Percentiles rank a stretch among this genome's conserved stretches.
phyloP scores from a whole-genome alignment of 2,329 filamentous ascomycete species.

The Aspergillus versicolor region DNA sequence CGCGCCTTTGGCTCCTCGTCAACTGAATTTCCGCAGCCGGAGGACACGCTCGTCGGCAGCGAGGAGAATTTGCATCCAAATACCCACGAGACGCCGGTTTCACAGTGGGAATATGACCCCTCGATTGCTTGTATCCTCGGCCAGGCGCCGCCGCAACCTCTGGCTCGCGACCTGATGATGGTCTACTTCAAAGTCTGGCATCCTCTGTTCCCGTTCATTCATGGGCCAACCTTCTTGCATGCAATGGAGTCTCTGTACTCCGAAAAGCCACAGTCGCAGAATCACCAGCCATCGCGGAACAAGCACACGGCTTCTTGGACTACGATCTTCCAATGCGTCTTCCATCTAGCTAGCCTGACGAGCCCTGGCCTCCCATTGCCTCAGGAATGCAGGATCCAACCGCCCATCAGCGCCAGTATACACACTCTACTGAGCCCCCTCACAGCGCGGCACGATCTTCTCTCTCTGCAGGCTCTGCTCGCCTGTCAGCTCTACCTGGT shows the following conservation, averaged over 20 bases:
- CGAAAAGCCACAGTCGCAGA: neutral
- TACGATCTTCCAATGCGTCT: slow-evolving; percentile 51
- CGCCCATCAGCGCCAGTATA: slow-evolving; percentile 34
- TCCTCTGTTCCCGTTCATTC: slow-evolving; percentile 53
- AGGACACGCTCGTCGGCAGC: slow-evolving; percentile 30
- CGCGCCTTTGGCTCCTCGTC: slow-evolving; percentile 44
- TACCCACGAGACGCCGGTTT: slow-evolving; percentile 15
- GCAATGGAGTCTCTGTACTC: slow-evolving; percentile 47
- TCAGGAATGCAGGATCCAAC: slow-evolving; percentile 37
- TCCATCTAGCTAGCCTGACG: slow-evolving; percentile 47
- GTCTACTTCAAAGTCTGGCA: slow-evolving; percentile 54
- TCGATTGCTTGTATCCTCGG: slow-evolving; percentile 26
- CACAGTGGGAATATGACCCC: slow-evolving; percentile 31
- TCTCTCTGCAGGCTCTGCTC: slow-evolving; percentile 51
- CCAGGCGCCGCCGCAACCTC: slow-evolving; percentile 26
- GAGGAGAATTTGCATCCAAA: slow-evolving; percentile 20
- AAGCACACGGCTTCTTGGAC: slow-evolving; percentile 32
- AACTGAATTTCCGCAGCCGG: slow-evolving; percentile 29
- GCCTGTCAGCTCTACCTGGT: slow-evolving; percentile 51
- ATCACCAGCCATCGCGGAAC: slow-evolving; percentile 6
- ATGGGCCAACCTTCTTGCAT: slow-evolving; percentile 50
- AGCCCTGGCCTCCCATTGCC: slow-evolving; percentile 34
- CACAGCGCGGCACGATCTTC: slow-evolving; percentile 44
- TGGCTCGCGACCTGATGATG: slow-evolving; percentile 46
- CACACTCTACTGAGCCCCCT: slow-evolving; percentile 38